Evolutionary conservation across 2,329 filamentous ascomycete genomes (phyloP).

Genomic region (Dendrostoma leiphaemia): DNA sequence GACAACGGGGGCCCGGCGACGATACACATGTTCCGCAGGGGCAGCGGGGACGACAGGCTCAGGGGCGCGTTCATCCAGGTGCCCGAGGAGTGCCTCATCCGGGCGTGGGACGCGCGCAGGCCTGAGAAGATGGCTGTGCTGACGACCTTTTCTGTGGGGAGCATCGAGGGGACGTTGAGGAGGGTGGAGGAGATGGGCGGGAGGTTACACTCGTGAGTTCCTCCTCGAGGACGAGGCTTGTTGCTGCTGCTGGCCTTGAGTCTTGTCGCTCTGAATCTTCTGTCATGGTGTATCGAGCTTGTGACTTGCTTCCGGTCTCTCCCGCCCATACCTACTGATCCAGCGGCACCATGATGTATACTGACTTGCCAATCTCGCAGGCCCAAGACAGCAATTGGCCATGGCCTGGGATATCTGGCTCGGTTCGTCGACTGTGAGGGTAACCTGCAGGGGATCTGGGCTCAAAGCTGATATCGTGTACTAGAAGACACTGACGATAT

Average conservation of each 20-base stretch:
- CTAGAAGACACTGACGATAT: no score
- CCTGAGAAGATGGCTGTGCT: slow-evolving; percentile 30
- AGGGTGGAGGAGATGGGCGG: slow-evolving; percentile 30
- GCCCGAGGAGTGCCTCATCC: slow-evolving; percentile 29
- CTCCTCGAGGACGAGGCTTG: not conserved
- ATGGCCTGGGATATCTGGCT: slow-evolving; percentile 33
- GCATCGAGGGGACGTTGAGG: slow-evolving; percentile 31
- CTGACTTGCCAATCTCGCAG: slow-evolving; percentile 20
- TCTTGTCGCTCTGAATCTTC: not conserved
- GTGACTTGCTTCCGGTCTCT: no score
- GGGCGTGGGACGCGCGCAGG: slow-evolving; percentile 28
- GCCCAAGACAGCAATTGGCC: slow-evolving; percentile 34
- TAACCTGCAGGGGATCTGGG: slow-evolving; percentile 25
- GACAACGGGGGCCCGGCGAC: slow-evolving; percentile 25
- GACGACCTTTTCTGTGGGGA: slow-evolving; percentile 32
- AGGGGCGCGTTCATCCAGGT: slow-evolving; percentile 35
- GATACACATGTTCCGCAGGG: slow-evolving; percentile 34
- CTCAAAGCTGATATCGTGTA: not conserved
- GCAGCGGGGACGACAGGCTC: slow-evolving; percentile 23
- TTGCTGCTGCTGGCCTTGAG: not conserved
- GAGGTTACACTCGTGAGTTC: slow-evolving; percentile 34
- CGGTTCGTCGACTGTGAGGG: slow-evolving; percentile 37
- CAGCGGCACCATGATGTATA: no score
- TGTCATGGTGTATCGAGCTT: no score
- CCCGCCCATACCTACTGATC: no score